Evolutionary conservation across 176 grass and related monocot species (phyloP).

Genomic region (Oryza longistaminata): DNA sequence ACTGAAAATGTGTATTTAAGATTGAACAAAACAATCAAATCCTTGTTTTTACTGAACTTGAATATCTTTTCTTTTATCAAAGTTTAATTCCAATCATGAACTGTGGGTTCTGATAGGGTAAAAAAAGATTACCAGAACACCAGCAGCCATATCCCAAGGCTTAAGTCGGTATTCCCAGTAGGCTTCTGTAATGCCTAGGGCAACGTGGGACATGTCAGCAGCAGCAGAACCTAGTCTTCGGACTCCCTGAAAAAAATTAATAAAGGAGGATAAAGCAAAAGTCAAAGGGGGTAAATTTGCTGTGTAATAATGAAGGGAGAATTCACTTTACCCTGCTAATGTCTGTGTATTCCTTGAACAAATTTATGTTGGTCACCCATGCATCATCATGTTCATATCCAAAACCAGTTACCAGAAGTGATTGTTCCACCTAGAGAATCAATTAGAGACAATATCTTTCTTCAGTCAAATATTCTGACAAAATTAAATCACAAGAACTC

Average conservation of each 20-base stretch:
- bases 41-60: not conserved
- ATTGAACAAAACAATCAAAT: not conserved
- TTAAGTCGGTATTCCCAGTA: constrained; percentile 98
- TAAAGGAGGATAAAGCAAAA: constrained; percentile 4
- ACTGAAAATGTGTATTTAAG: constrained; percentile 1
- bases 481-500: constrained; percentile 22
- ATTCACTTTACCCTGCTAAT: constrained; percentile 74
- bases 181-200: constrained; percentile 83
- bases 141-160: constrained; percentile 98
- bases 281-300: not conserved
- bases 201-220: constrained; percentile 94
- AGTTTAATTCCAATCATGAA: not conserved
- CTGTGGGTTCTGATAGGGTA: not conserved
- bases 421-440: constrained; percentile 83
- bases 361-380: constrained; percentile 88
- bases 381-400: constrained; percentile 98
- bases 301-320: not conserved
- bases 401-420: constrained; percentile 98
- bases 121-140: constrained; percentile 68
- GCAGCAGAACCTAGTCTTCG: constrained; percentile 88
- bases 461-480: constrained; percentile 7
- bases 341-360: constrained; percentile 98
- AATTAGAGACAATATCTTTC: constrained; percentile 24
- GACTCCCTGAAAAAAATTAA: constrained; percentile 62
- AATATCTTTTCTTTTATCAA: constrained; percentile 5